Evolutionary conservation across 106 monocot species (phyloP).

Genomic region (Dendrobium nobile): DNA sequence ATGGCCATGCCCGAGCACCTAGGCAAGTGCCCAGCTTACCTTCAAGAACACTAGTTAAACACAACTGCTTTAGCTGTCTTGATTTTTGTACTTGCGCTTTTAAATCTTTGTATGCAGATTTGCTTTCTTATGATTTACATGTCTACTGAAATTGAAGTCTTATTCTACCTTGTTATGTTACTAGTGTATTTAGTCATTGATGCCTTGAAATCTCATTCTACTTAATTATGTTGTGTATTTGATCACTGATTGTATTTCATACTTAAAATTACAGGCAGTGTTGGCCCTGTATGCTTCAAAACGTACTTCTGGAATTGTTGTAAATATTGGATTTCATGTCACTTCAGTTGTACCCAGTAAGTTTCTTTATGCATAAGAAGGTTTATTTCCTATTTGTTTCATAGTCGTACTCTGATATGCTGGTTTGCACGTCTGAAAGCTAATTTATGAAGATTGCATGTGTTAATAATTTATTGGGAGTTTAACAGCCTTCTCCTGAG

Average conservation of each 20-base stretch:
- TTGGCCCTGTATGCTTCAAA: conserved; percentile 88
- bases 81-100: not conserved
- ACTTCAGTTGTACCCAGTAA: conserved; percentile 91
- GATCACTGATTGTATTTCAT: not conserved
- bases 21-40: not conserved
- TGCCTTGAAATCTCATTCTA: not conserved
- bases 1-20: not conserved
- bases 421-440: not conserved
- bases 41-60: not conserved
- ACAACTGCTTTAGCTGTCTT: not conserved
- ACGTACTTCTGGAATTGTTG: conserved; percentile 88
- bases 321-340: conserved; percentile 87
- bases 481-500: not conserved
- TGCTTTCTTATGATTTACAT: not conserved
- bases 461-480: not conserved
- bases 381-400: not conserved
- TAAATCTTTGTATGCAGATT: not conserved
- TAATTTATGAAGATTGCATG: not conserved
- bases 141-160: not conserved
- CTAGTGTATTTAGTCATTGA: not conserved
- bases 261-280: conserved; percentile 48
- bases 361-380: conserved; percentile 9
- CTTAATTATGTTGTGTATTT: not conserved
- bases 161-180: not conserved
- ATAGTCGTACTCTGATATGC: not conserved